A percentile compares a stretch with the other conserved stretches of the same genome.
Evolutionary conservation across 768 basidiomycete genomes (phyloP).

Genomic region (Boletus patriciae): DNA sequence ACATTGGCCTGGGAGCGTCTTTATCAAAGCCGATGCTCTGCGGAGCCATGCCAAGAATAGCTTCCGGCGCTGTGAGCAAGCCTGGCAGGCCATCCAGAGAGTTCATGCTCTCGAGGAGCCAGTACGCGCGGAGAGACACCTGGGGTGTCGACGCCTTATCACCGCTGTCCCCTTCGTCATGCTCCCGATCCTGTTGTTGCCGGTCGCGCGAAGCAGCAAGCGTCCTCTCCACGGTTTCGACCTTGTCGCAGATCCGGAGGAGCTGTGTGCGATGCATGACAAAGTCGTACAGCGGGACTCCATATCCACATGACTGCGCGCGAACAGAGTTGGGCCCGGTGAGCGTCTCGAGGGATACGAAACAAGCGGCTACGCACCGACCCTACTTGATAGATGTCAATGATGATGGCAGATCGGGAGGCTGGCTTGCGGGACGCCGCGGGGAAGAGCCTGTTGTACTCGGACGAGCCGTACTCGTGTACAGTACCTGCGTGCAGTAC

Average conservation of each 20-base stretch:
- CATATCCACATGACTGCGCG: conserved; percentile 63
- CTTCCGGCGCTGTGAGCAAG: conserved; percentile 32
- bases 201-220: conserved; percentile 2
- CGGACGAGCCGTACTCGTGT: conserved; percentile 62
- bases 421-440: conserved; percentile 50
- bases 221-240: conserved; percentile 43
- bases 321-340: background rate
- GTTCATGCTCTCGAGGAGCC: conserved; percentile 46
- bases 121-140: conserved; percentile 52
- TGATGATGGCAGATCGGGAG: conserved; percentile 57
- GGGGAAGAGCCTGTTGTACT: conserved; percentile 56
- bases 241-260: conserved; percentile 38
- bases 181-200: background rate
- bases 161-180: background rate
- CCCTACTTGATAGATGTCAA: conserved; percentile 60
- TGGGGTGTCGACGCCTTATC: background rate
- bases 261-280: conserved; percentile 44
- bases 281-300: conserved; percentile 63
- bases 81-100: conserved; percentile 64
- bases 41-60: conserved; percentile 6
- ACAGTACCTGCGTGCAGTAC: conserved; percentile 45
- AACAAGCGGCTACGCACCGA: conserved; percentile 33
- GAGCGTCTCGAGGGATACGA: too few relatives aligned
- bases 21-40: conserved; percentile 22
- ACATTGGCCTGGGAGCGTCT: conserved; percentile 12